phyloP scores from a whole-genome alignment of 306 rosid genomes.

The Amphicarpaea edgeworthii region DNA sequence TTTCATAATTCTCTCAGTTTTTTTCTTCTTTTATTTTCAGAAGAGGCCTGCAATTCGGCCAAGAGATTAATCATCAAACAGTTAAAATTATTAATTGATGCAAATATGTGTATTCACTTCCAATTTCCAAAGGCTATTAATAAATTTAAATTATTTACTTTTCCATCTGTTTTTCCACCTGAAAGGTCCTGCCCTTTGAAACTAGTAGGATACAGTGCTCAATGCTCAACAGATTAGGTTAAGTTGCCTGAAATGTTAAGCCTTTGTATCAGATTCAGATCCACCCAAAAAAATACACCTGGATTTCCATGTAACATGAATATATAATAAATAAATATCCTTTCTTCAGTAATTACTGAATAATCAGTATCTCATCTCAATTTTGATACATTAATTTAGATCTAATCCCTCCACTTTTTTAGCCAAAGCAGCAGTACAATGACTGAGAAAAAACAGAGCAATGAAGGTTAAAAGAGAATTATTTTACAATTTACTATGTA shows the following conservation, averaged over 20 bases:
- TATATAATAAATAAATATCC: background rate
- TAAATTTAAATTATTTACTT: background rate
- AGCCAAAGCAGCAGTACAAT: background rate
- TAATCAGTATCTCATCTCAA: background rate
- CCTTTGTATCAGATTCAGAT: background rate
- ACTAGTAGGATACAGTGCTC: background rate
- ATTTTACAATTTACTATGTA: background rate
- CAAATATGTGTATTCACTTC: background rate
- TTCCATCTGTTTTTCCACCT: no score
- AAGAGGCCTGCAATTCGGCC: constrained; percentile 6
- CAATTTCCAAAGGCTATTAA: background rate
- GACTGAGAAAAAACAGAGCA: background rate
- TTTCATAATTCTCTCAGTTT: constrained; percentile 19
- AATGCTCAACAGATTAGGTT: constrained; percentile 2
- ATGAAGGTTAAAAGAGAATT: background rate
- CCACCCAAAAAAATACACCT: background rate
- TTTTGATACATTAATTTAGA: background rate
- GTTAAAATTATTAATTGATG: background rate
- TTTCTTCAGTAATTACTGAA: background rate
- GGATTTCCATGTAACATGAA: background rate
- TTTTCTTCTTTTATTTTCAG: background rate
- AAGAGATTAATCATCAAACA: background rate
- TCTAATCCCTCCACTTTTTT: background rate
- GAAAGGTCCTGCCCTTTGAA: no score
- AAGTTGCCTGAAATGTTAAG: background rate